Percentiles rank a stretch among this genome's conserved stretches.
These are phyloP conservation scores for Metschnikowia arizonensis DNA, from an alignment of 805 yeast species.

Conservation along the genomic window DNA sequence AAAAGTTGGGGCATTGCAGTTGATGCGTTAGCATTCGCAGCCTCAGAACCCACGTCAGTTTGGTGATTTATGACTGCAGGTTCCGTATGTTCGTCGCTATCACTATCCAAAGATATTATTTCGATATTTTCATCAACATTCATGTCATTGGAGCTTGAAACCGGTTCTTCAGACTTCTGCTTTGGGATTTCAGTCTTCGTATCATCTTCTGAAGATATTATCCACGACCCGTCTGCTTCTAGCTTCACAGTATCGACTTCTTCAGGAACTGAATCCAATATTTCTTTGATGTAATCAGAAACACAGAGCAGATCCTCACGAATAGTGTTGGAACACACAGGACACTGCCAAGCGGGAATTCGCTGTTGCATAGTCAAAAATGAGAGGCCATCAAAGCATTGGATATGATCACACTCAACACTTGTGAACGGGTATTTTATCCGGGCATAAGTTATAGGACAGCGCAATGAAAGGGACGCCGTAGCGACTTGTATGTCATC, in stretches of 20 bases:
- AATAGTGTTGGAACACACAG: slow-evolving; percentile 62
- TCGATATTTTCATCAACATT: slow-evolving; percentile 29
- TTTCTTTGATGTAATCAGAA: slow-evolving; percentile 68
- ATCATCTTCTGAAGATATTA: slow-evolving; percentile 21
- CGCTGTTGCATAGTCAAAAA: slow-evolving; percentile 73
- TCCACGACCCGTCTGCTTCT: slow-evolving; percentile 73
- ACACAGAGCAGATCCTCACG: slow-evolving; percentile 57
- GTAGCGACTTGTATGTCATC: slow-evolving; percentile 70
- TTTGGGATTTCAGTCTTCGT: slow-evolving; percentile 3
- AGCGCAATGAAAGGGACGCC: slow-evolving; percentile 62
- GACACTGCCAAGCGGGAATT: slow-evolving; percentile 85
- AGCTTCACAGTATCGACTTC: slow-evolving; percentile 65
- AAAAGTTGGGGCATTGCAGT: not conserved
- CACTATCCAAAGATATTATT: slow-evolving; percentile 50
- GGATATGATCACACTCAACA: slow-evolving; percentile 68
- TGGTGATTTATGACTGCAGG: not conserved
- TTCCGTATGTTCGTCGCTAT: slow-evolving; percentile 36
- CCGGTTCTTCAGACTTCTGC: not conserved
- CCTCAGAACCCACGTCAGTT: not conserved
- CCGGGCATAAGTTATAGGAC: slow-evolving; percentile 72
- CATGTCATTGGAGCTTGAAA: not conserved
- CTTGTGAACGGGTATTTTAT: slow-evolving; percentile 73
- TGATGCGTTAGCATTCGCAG: not conserved
- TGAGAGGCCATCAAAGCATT: slow-evolving; percentile 80
- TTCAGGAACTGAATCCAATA: slow-evolving; percentile 49